These are phyloP conservation scores for Athelia sp. DNA, from an alignment of 1,284 basidiomycete species.

Conservation along the genomic window DNA sequence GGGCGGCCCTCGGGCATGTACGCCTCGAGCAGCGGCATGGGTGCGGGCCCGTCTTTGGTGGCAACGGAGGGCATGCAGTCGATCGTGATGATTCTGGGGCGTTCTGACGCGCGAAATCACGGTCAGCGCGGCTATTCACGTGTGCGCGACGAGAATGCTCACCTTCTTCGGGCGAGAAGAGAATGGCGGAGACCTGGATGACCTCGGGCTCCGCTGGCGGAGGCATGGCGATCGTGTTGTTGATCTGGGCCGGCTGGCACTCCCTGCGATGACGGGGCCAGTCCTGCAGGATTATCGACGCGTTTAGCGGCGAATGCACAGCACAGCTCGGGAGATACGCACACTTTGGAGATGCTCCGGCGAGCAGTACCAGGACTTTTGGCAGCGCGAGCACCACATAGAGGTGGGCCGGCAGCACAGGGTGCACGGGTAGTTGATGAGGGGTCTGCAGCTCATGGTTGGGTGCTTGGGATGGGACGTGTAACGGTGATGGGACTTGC, in stretches of 20 bases:
- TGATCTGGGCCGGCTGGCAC: conserved; percentile 50
- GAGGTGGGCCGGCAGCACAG: conserved; percentile 67
- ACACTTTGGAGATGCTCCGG: conserved; percentile 67
- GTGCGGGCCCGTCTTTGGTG: conserved; percentile 62
- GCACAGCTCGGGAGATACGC: conserved; percentile 21
- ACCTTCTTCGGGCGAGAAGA: conserved; percentile 75
- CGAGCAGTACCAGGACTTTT: conserved; percentile 71
- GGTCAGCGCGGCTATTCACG: conserved; percentile 10
- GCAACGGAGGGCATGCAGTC: conserved; percentile 64
- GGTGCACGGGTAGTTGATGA: conserved; percentile 67
- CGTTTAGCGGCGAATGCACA: conserved; percentile 3
- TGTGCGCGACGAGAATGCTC: conserved; percentile 11
- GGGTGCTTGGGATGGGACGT: not conserved
- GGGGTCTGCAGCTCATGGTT: conserved; percentile 18
- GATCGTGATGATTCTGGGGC: conserved; percentile 61
- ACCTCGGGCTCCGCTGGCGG: conserved; percentile 62
- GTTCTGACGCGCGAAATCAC: conserved; percentile 39
- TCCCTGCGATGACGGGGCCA: conserved; percentile 71
- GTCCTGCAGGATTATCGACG: conserved; percentile 41
- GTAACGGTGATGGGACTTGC: not conserved
- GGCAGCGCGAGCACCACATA: conserved; percentile 81
- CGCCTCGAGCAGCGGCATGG: conserved; percentile 55
- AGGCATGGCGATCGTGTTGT: conserved; percentile 66
- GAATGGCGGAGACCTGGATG: conserved; percentile 62
- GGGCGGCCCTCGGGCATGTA: conserved; percentile 55